These are phyloP conservation scores for Herpetomonas samuelpessoai DNA, from an alignment of 208 protist species.

Conservation along the genomic window DNA sequence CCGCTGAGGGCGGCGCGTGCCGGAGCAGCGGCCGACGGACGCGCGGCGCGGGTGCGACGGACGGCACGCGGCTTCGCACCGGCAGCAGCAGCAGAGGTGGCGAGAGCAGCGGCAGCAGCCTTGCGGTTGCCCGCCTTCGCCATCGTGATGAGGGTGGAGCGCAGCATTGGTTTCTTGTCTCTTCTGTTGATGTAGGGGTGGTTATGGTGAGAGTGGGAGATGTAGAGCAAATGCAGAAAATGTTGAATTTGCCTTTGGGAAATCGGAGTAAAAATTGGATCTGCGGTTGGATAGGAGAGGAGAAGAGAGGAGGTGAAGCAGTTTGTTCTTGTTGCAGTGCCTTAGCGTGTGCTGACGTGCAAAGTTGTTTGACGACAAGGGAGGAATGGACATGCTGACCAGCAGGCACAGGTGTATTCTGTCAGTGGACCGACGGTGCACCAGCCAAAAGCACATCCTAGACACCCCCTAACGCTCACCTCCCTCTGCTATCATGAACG, in stretches of 20 bases:
- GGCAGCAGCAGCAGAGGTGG: constrained; percentile 7
- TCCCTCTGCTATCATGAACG: too few relatives aligned
- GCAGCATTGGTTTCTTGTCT: too few relatives aligned
- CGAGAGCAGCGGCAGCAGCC: constrained; percentile 9
- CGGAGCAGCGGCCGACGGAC: background rate
- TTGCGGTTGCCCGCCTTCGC: background rate
- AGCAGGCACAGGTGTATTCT: too few relatives aligned
- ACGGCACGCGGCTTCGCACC: background rate
- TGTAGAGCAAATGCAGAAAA: background rate
- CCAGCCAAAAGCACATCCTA: too few relatives aligned
- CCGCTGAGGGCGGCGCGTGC: constrained; percentile 3
- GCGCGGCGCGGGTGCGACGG: too few relatives aligned
- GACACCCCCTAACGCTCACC: too few relatives aligned
- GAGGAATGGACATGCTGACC: too few relatives aligned
- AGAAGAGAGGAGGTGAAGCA: constrained; percentile 3
- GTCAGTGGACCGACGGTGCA: too few relatives aligned
- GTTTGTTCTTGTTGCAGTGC: too few relatives aligned
- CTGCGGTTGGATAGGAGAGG: constrained; percentile 1
- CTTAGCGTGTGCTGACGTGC: too few relatives aligned
- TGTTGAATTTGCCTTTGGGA: too few relatives aligned
- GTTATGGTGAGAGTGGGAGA: background rate
- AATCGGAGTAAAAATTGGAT: background rate
- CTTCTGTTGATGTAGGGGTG: background rate
- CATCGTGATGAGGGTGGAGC: background rate
- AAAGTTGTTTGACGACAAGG: too few relatives aligned